Conservation (phyloP, 768 basidiomycete species). For the Macrocybe gigantea region DNA sequence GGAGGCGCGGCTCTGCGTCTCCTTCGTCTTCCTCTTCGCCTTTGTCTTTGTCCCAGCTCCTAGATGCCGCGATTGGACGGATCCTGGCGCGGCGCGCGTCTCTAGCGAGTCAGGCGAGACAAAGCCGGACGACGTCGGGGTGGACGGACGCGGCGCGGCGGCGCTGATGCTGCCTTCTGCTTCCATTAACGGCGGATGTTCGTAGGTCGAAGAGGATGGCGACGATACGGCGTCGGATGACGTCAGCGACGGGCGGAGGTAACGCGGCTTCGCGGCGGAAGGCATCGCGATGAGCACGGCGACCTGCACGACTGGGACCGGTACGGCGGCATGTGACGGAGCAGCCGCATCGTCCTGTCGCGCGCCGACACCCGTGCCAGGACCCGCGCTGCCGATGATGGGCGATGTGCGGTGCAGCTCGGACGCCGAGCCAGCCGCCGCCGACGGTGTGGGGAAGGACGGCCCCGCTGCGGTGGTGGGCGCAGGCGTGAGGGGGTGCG, state of each 20-base stretch:
- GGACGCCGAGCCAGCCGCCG: no score
- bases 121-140: no score
- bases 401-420: neutral
- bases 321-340: conserved; percentile 19
- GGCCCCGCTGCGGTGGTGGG: neutral
- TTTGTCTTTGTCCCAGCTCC: no score
- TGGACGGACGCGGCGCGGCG: no score
- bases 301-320: conserved; percentile 24
- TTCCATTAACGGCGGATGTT: no score
- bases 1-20: no score
- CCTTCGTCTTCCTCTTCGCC: no score
- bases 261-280: conserved; percentile 7
- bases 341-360: neutral
- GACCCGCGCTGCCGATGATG: neutral
- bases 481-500: conserved; percentile 5
- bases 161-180: no score
- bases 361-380: neutral
- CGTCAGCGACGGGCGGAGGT: conserved; percentile 1
- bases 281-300: conserved; percentile 31
- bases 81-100: no score
- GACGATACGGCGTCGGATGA: conserved; percentile 6
- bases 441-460: neutral
- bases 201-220: neutral
- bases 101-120: no score
- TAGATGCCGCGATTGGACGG: no score